Evolutionary conservation across 352 stramenopile genomes (phyloP).

Genomic region (Aphanomyces astaci): DNA sequence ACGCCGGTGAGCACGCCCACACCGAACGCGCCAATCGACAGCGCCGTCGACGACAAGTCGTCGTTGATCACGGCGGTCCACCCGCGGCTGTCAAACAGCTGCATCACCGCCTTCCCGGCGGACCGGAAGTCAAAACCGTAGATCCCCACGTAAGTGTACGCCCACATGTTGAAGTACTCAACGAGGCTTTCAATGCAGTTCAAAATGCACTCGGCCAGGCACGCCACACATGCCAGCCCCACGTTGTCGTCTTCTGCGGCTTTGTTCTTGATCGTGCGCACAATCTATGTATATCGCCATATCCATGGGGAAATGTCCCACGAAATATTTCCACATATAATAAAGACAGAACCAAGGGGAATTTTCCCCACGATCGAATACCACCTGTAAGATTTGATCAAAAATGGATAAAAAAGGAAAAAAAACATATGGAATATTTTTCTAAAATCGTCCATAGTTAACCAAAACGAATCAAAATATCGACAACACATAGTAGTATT

Average conservation of each 20-base stretch:
- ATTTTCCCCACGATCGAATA: too few species aligned
- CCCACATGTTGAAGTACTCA: constrained; percentile 88
- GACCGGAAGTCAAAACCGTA: constrained; percentile 82
- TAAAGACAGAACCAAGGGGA: too few species aligned
- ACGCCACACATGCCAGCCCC: constrained; percentile 69
- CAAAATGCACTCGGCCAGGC: constrained; percentile 80
- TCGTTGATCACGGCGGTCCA: constrained; percentile 88
- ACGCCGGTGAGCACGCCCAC: constrained; percentile 64
- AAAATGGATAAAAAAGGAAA: background rate
- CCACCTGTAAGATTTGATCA: background rate
- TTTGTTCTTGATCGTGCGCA: constrained; percentile 53
- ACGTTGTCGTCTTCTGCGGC: constrained; percentile 66
- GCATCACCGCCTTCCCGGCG: constrained; percentile 82
- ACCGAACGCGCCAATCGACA: constrained; percentile 74
- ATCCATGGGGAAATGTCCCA: too few species aligned
- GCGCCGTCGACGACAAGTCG: constrained; percentile 70
- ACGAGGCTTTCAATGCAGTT: constrained; percentile 78
- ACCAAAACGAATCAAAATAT: too few species aligned
- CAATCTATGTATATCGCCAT: too few species aligned
- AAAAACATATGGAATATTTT: background rate
- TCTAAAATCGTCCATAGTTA: background rate
- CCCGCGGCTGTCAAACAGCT: constrained; percentile 76
- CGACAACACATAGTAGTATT: too few species aligned
- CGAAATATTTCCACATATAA: too few species aligned
- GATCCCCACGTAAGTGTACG: constrained; percentile 85